Evolutionary conservation across 495 filamentous ascomycete species (phyloP), one percentile per base, ranked within the genome.

Genomic region (Lentithecium fluviatile): DNA sequence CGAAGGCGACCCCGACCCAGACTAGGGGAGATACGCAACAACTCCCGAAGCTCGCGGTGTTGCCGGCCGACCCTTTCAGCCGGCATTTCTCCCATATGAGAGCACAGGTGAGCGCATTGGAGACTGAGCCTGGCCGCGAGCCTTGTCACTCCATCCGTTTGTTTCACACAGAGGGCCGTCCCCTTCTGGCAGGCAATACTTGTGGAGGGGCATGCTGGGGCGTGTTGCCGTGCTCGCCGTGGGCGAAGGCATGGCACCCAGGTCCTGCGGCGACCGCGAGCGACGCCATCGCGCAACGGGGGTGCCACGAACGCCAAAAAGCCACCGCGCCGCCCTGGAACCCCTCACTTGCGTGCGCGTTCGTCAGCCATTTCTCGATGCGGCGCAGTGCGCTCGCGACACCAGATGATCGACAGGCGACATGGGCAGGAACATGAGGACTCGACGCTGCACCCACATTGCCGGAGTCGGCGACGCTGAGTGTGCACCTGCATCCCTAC

Each of bases 81-180:
- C 60, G 60, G 60, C 17, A 21, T 19, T n/a, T 63, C 56, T 49
- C 56, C 52, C 60, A 52, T 60, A 63, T 55, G 52, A 49, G 20
- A 19, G 32, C 19, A 36, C 29, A 19, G 24, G 32, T 29, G 32
- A 19, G 5, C n/a, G 15, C 40, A 32, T 32, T 32, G 3, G 29
- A 32, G 29, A 32, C n/a, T 19, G 6, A 20, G 7, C 17, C 37
- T 23, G 21, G 49, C 50, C n/a, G 48, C 25, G 36, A 37, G 29
- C 10, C 3, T 10, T 32, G 29, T 10, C 29, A 32, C 10, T 34
- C 48, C 17, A 38, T 11, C 42, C 21, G 43, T 38, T 26, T 56
- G 58, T 62, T 62, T 62, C 58, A 62, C 26, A 19, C 43, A 62
- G 58, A 62, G 51, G 17, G n/a, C n/a, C 36, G 25, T 24, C 6